Base-by-base conservation (phyloP, 2,329 filamentous ascomycete species). In the Fusarium proliferatum region DNA sequence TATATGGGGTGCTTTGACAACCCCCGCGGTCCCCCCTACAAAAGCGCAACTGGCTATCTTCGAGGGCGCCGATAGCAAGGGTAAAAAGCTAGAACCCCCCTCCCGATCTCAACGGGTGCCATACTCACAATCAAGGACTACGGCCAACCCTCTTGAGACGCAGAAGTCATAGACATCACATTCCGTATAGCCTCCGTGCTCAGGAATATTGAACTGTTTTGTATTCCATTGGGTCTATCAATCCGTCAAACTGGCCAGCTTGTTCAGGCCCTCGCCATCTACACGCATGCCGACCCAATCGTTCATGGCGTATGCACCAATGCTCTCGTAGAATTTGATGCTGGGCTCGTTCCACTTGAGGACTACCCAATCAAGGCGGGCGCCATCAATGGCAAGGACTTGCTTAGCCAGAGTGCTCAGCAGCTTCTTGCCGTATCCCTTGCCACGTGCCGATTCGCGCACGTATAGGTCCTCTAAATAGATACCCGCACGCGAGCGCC, bases 391-490 rank as follows among this genome's bases (percentile, higher is more conserved):
- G 60, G 88, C 87, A 60, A 93, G 79, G 6, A 94, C 91, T 84
- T 97, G 93, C 78, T 89, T 90, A n/a, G 95, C 96, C 80, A 98
- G 84, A 75, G 90, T 89, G 69, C 89, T 89, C 55, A 98, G 85
- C 79, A 98, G 82, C 76, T 87, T 85, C 82, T 92, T 93, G 43
- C 95, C 96, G 80, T 96, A 97, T 2, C 95, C 95, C 69, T 89
- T 89, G 39, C 91, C 91, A 8, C 96, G 87, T 77, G 93, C 91
- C 49, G 85, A 84, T 2, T 90, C 88, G 76, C 90, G 87, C 45
- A 99, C 94, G 79, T 92, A 97, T n/a, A 98, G 85, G 80, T 98
- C 96, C 82, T 98, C 96, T 42, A 98, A 91, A 82, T 97, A 97
- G 79, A 99, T 93, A 6, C 96, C 96, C 1, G 95, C 90, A 51